These are phyloP conservation scores for Metarhizium anisopliae DNA, from an alignment of 2,329 filamentous ascomycete genomes.

Conservation along the genomic window DNA sequence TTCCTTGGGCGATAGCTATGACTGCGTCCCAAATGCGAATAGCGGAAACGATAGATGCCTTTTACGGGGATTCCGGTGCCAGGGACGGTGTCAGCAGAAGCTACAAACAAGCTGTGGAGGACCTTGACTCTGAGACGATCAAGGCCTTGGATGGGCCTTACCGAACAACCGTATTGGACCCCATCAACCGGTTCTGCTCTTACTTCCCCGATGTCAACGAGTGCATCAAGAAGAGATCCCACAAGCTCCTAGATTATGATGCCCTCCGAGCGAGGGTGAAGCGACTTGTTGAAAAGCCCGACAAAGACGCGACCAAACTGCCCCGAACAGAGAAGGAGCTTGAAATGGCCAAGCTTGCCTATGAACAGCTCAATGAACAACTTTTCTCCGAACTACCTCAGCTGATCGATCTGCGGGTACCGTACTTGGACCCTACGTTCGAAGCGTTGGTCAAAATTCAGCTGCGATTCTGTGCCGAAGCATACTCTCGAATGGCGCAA, in stretches of 20 bases:
- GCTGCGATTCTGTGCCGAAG: conserved; percentile 92
- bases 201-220: conserved; percentile 99
- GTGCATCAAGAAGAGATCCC: conserved; percentile 97
- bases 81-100: conserved; percentile 91
- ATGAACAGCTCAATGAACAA: conserved; percentile 96
- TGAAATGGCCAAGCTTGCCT: conserved; percentile 85
- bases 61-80: conserved; percentile 93
- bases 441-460: conserved; percentile 99
- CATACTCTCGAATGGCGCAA: conserved; percentile 96
- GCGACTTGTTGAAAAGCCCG: conserved; percentile 93
- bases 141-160: conserved; percentile 97
- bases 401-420: conserved; percentile 91
- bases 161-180: conserved; percentile 86
- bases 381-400: conserved; percentile 88
- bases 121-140: conserved; percentile 95
- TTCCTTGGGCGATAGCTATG: conserved; percentile 57
- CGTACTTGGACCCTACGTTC: conserved; percentile 93
- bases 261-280: conserved; percentile 92
- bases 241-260: conserved; percentile 98
- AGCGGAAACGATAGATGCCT: conserved; percentile 97
- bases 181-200: conserved; percentile 90
- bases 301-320: conserved; percentile 96
- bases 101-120: conserved; percentile 97
- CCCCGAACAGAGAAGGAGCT: conserved; percentile 93
- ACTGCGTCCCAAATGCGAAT: conserved; percentile 99